Conservation (phyloP, 2,329 filamentous ascomycete species). For the Fusarium compactum region DNA sequence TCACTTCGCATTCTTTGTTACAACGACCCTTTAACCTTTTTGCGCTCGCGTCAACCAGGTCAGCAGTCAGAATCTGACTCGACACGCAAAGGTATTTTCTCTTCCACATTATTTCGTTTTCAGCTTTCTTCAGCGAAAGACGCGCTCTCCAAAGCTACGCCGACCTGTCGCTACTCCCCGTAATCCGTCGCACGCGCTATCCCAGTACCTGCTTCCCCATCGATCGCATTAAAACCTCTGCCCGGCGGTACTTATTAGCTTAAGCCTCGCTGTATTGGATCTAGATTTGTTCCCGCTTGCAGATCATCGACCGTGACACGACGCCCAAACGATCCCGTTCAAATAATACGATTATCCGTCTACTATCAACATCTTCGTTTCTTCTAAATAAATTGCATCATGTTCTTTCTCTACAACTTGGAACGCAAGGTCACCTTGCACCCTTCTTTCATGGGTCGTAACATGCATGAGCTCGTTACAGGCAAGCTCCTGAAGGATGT, state of each 20-base stretch:
- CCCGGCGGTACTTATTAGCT: slow-evolving; percentile 2
- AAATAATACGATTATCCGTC: slow-evolving; percentile 10
- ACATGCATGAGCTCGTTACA: slow-evolving; percentile 91
- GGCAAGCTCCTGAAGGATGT: slow-evolving; percentile 91
- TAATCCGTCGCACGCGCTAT: slow-evolving; percentile 20
- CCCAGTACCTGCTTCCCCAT: slow-evolving; percentile 1
- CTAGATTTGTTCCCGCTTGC: not conserved
- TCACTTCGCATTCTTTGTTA: slow-evolving; percentile 29
- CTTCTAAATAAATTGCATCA: slow-evolving; percentile 54
- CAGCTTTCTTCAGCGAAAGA: slow-evolving; percentile 5
- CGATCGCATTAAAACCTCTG: slow-evolving; percentile 21
- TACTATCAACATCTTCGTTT: slow-evolving; percentile 22
- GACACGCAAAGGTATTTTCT: slow-evolving; percentile 27
- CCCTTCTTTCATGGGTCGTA: slow-evolving; percentile 95
- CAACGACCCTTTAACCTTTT: slow-evolving; percentile 10
- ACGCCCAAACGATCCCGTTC: slow-evolving; percentile 1
- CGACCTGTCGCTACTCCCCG: slow-evolving; percentile 13
- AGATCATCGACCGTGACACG: slow-evolving; percentile 2
- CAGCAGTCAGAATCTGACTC: slow-evolving; percentile 37
- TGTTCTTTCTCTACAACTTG: slow-evolving; percentile 99
- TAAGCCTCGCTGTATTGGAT: slow-evolving; percentile 1
- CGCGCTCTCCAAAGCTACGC: slow-evolving; percentile 1
- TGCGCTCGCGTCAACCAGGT: slow-evolving; percentile 40
- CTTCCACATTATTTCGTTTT: slow-evolving; percentile 11
- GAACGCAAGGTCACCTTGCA: slow-evolving; percentile 95